Evolutionary conservation across 2,329 filamentous ascomycete species (phyloP).

Genomic region (Beauveria bassiana): DNA sequence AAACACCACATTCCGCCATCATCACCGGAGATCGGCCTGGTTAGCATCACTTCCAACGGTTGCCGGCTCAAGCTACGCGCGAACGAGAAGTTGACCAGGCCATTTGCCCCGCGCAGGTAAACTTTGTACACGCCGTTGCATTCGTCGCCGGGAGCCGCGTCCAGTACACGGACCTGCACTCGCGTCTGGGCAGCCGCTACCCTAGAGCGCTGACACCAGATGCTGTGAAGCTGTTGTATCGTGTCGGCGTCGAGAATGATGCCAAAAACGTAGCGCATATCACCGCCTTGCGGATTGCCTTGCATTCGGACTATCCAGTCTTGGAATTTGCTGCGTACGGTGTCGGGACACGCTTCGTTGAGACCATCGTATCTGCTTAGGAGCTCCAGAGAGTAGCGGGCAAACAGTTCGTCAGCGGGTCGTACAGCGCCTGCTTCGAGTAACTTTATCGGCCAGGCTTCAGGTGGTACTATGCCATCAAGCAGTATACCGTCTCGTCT

Average conservation of each 20-base stretch:
- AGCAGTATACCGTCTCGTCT: neutral
- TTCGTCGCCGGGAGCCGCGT: neutral
- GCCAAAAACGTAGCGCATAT: constrained; percentile 8
- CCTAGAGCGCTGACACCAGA: neutral
- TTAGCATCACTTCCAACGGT: neutral
- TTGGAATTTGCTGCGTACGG: neutral
- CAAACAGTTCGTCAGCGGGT: neutral
- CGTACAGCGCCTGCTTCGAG: neutral
- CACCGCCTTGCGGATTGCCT: neutral
- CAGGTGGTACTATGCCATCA: neutral
- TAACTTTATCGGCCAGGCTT: neutral
- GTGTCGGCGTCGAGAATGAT: neutral
- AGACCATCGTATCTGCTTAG: neutral
- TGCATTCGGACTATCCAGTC: neutral
- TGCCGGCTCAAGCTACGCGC: neutral
- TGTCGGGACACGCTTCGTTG: neutral
- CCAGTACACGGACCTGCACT: neutral
- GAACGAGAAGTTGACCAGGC: neutral
- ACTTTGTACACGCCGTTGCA: neutral
- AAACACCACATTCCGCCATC: neutral
- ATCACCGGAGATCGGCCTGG: neutral
- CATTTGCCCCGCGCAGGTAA: neutral
- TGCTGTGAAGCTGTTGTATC: neutral
- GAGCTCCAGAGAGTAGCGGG: neutral
- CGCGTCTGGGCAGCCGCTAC: neutral